Percentiles rank a stretch among this genome's conserved stretches.
phyloP scores from a whole-genome alignment of 345 rosid genomes.

The Carallia brachiata region DNA sequence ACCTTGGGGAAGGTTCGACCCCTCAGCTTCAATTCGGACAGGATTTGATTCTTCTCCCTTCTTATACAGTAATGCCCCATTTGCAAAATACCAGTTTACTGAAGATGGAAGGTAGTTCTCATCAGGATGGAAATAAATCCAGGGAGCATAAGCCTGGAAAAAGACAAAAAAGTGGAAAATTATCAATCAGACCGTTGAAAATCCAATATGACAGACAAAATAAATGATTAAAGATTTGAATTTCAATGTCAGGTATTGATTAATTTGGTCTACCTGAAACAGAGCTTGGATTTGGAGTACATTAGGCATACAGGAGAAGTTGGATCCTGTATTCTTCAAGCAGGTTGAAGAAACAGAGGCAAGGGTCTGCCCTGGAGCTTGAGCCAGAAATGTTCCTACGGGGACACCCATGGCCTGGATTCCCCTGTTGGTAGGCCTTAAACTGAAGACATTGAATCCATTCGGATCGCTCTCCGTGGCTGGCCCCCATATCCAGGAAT shows the following conservation, averaged over 20 bases:
- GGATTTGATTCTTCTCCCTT: slow-evolving; percentile 69
- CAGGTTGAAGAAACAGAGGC: slow-evolving; percentile 39
- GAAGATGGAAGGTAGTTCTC: slow-evolving; percentile 76
- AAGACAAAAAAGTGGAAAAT: no score
- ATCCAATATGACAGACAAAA: no score
- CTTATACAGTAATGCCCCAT: slow-evolving; percentile 71
- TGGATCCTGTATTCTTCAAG: slow-evolving; percentile 48
- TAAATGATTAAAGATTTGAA: no score
- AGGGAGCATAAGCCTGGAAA: slow-evolving; percentile 48
- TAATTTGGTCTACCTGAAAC: slow-evolving; percentile 18
- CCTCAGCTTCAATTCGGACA: slow-evolving; percentile 38
- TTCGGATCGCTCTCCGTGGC: slow-evolving; percentile 15
- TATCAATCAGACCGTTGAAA: no score
- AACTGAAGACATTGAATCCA: slow-evolving; percentile 39
- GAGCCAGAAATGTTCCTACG: slow-evolving; percentile 64
- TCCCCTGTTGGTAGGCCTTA: slow-evolving; percentile 53
- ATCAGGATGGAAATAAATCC: slow-evolving; percentile 67
- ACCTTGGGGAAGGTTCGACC: slow-evolving; percentile 84
- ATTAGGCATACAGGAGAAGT: slow-evolving; percentile 63
- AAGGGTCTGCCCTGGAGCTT: slow-evolving; percentile 9
- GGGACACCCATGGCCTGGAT: slow-evolving; percentile 46
- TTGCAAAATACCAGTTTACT: slow-evolving; percentile 62
- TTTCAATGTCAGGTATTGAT: no score
- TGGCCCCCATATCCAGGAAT: slow-evolving; percentile 59
- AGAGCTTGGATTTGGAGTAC: slow-evolving; percentile 41